Percentiles rank a stretch among this genome's conserved stretches.
Evolutionary conservation across 148 eudicot species (phyloP).

Genomic region (Oxyria digyna): DNA sequence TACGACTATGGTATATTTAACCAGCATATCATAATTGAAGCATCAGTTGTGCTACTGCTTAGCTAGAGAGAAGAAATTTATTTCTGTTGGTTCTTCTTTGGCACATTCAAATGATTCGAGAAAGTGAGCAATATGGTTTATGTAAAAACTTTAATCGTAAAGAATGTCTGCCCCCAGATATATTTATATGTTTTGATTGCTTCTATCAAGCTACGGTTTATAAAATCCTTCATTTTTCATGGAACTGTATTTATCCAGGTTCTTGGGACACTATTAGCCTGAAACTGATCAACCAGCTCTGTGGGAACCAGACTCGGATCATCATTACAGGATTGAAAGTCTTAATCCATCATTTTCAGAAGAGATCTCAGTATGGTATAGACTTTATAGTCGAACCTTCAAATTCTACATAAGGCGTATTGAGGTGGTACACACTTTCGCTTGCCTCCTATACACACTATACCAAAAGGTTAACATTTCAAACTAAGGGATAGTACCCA

Average conservation of each 20-base stretch:
- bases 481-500: background rate
- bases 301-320: conserved; percentile 89
- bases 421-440: background rate
- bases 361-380: conserved; percentile 38
- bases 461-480: background rate
- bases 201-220: background rate
- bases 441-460: background rate
- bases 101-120: no score
- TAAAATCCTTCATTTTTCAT: conserved; percentile 4
- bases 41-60: no score
- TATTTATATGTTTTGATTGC: background rate
- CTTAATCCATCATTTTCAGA: conserved; percentile 44
- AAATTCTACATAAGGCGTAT: background rate
- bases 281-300: conserved; percentile 68
- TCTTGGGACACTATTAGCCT: conserved; percentile 87
- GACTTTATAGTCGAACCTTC: background rate
- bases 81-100: no score
- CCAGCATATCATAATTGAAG: no score
- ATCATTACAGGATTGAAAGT: conserved; percentile 62
- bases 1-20: no score
- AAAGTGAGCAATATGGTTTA: no score
- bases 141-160: no score
- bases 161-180: no score
- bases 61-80: no score
- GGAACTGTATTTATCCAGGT: conserved; percentile 33